Percentiles rank a stretch among this genome's conserved stretches.
phyloP scores from a whole-genome alignment of 495 filamentous ascomycete genomes.

The Mycothermus thermophilus region DNA sequence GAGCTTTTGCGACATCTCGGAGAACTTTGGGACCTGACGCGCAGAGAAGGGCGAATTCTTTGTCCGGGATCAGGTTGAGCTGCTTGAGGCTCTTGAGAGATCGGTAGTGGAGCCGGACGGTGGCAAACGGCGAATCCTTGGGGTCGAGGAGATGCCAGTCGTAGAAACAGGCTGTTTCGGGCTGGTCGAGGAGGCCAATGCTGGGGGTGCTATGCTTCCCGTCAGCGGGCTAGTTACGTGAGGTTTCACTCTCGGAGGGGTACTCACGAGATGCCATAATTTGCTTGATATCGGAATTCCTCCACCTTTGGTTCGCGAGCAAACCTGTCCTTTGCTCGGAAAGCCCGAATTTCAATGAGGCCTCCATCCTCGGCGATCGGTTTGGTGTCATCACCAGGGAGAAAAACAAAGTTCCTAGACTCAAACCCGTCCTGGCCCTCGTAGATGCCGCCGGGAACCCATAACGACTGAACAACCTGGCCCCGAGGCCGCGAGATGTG shows the following conservation, averaged over 20 bases:
- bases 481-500: conserved; percentile 14
- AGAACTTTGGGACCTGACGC: conserved; percentile 4
- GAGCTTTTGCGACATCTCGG: background rate
- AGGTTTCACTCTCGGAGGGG: background rate
- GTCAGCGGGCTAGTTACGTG: conserved; percentile 1
- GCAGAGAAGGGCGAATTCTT: conserved; percentile 7
- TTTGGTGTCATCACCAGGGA: conserved; percentile 19
- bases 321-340: conserved; percentile 28
- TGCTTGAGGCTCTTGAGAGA: conserved; percentile 28
- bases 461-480: conserved; percentile 29
- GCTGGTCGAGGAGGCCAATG: conserved; percentile 33
- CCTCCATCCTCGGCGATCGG: conserved; percentile 37
- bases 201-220: conserved; percentile 22
- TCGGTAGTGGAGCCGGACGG: conserved; percentile 38
- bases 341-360: conserved; percentile 37
- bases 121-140: conserved; percentile 32
- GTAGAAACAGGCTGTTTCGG: conserved; percentile 33
- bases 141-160: conserved; percentile 33
- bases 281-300: conserved; percentile 25
- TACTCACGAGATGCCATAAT: conserved; percentile 35
- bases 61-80: conserved; percentile 24
- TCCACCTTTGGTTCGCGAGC: conserved; percentile 21
- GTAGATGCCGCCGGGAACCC: conserved; percentile 21
- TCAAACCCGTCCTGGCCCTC: conserved; percentile 22
- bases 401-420: conserved; percentile 29